A percentile compares a stretch with the other conserved stretches of the same genome.
Conservation (phyloP, 495 filamentous ascomycete species). For the Aspergillus carlsbadensis region DNA sequence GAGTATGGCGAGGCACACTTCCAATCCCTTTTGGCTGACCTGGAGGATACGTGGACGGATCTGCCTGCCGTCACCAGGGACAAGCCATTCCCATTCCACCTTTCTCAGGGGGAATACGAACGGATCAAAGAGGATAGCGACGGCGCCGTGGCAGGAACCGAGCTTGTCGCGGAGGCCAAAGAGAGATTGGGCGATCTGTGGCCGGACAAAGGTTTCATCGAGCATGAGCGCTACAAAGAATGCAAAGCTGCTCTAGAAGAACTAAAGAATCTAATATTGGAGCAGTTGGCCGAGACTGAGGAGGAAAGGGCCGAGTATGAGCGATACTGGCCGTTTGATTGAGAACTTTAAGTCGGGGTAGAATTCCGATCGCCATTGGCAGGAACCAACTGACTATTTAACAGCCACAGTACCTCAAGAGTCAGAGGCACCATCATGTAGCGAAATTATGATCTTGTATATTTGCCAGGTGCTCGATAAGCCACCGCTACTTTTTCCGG, state of each 20-base stretch:
- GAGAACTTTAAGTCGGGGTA: no score
- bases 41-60: slow-evolving; percentile 31
- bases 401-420: no score
- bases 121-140: slow-evolving; percentile 30
- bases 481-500: no score
- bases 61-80: slow-evolving; percentile 25
- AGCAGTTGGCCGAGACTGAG: slow-evolving; percentile 30
- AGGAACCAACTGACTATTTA: no score
- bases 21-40: slow-evolving; percentile 31
- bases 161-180: slow-evolving; percentile 30
- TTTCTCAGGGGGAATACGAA: slow-evolving; percentile 29
- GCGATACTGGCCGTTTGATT: slow-evolving; percentile 37
- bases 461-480: no score
- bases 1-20: slow-evolving; percentile 38
- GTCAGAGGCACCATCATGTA: no score
- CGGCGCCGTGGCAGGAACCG: slow-evolving; percentile 33
- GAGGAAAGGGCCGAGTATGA: slow-evolving; percentile 33
- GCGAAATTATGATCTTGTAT: no score
- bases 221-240: slow-evolving; percentile 33
- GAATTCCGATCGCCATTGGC: no score
- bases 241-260: slow-evolving; percentile 31
- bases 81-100: slow-evolving; percentile 29
- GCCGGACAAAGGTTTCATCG: slow-evolving; percentile 35
- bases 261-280: slow-evolving; percentile 29
- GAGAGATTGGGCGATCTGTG: slow-evolving; percentile 33